A percentile compares a stretch with the other conserved stretches of the same genome.
Evolutionary conservation across 2,329 filamentous ascomycete genomes (phyloP).

Genomic region (Teratosphaeria zuluensis): DNA sequence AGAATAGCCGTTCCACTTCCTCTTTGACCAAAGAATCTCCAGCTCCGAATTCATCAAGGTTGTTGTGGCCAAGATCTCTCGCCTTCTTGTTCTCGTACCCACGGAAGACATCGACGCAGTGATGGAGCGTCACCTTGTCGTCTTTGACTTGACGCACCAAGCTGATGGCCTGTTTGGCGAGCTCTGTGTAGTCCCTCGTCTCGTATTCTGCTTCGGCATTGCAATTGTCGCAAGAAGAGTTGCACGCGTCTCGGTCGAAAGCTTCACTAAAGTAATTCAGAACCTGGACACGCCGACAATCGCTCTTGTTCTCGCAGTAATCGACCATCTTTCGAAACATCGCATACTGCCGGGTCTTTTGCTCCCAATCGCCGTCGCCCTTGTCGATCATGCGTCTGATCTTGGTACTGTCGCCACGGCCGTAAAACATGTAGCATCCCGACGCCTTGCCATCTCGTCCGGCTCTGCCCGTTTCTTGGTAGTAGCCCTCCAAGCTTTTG

Average conservation of each 20-base stretch:
- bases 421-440: slow-evolving; percentile 83
- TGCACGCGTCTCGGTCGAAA: slow-evolving; percentile 64
- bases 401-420: slow-evolving; percentile 63
- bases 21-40: slow-evolving; percentile 62
- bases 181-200: slow-evolving; percentile 63
- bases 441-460: slow-evolving; percentile 82
- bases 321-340: slow-evolving; percentile 81
- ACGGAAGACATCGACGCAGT: slow-evolving; percentile 76
- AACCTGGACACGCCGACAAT: slow-evolving; percentile 81
- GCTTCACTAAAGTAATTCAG: slow-evolving; percentile 89
- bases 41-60: slow-evolving; percentile 52
- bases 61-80: slow-evolving; percentile 43
- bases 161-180: slow-evolving; percentile 60
- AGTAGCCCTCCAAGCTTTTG: slow-evolving; percentile 94
- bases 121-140: slow-evolving; percentile 59
- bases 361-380: slow-evolving; percentile 64
- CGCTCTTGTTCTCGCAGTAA: slow-evolving; percentile 80
- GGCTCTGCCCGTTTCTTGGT: slow-evolving; percentile 93
- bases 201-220: slow-evolving; percentile 61
- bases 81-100: slow-evolving; percentile 56
- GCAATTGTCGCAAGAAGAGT: slow-evolving; percentile 81
- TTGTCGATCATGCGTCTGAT: slow-evolving; percentile 74
- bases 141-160: slow-evolving; percentile 50
- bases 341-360: slow-evolving; percentile 71
- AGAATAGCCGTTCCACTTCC: slow-evolving; percentile 77